Evolutionary conservation across 768 basidiomycete genomes (phyloP).

Genomic region (Pulveroboletus sp.): DNA sequence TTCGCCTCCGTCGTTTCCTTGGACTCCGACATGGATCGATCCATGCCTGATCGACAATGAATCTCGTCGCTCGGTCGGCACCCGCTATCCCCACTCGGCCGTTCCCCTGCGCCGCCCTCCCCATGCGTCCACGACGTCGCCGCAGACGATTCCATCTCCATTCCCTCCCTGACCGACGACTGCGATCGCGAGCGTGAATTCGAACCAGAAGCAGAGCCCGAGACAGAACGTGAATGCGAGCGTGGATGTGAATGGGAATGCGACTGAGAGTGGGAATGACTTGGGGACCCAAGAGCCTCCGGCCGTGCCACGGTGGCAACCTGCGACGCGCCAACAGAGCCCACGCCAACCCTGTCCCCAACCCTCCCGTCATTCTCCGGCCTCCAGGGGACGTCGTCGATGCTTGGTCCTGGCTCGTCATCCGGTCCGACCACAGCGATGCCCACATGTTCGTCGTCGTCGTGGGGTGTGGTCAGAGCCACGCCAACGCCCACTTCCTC

Average conservation of each 20-base stretch:
- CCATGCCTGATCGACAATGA: constrained; percentile 3
- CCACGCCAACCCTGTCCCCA: neutral
- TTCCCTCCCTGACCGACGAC: constrained; percentile 15
- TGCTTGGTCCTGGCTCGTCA: neutral
- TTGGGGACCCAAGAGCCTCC: neutral
- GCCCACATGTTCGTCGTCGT: constrained; percentile 1
- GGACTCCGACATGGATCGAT: neutral
- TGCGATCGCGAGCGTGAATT: constrained; percentile 7
- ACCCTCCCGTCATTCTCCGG: too few relatives aligned
- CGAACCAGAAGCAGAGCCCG: constrained; percentile 10
- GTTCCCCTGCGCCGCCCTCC: constrained; percentile 7
- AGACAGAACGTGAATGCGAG: neutral
- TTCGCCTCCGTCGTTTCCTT: neutral
- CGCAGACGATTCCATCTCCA: constrained; percentile 21
- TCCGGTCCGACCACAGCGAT: neutral
- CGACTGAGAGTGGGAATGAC: neutral
- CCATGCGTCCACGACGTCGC: constrained; percentile 29
- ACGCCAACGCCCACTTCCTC: constrained; percentile 12
- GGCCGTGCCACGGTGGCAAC: neutral
- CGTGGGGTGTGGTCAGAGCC: constrained; percentile 12
- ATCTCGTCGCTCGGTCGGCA: neutral
- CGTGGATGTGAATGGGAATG: too few relatives aligned
- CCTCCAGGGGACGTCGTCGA: neutral
- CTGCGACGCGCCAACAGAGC: neutral
- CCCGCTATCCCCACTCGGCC: constrained; percentile 5